Evolutionary conservation across 805 yeast genomes (phyloP).

Genomic region (Kodamaea neixiangensis): DNA sequence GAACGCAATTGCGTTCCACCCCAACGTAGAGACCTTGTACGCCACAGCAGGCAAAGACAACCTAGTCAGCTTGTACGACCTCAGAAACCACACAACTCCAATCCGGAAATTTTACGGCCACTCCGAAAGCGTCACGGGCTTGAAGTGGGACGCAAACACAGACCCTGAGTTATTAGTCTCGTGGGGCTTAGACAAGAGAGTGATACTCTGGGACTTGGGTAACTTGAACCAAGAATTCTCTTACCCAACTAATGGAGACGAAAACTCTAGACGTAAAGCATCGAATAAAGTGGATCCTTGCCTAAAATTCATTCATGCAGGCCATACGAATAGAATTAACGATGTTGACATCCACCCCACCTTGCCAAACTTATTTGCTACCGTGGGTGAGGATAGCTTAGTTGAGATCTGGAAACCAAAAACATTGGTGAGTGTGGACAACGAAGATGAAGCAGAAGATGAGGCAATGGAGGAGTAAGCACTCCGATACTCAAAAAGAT

Average conservation of each 20-base stretch:
- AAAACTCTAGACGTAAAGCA: conserved; percentile 56
- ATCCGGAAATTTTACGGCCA: conserved; percentile 72
- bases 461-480: conserved; percentile 7
- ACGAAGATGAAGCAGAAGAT: conserved; percentile 31
- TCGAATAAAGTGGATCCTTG: conserved; percentile 62
- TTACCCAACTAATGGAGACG: conserved; percentile 31
- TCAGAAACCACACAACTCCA: conserved; percentile 61
- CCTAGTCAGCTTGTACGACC: conserved; percentile 72
- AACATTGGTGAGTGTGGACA: conserved; percentile 42
- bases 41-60: conserved; percentile 82
- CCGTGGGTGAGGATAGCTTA: conserved; percentile 74
- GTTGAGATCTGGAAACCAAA: conserved; percentile 78
- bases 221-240: conserved; percentile 55
- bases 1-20: conserved; percentile 69
- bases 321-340: conserved; percentile 71
- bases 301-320: conserved; percentile 79
- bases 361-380: conserved; percentile 57
- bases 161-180: conserved; percentile 58
- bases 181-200: conserved; percentile 65
- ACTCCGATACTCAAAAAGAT: neutral
- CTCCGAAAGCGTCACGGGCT: conserved; percentile 39
- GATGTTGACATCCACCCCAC: conserved; percentile 70
- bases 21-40: conserved; percentile 51
- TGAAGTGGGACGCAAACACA: conserved; percentile 50
- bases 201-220: conserved; percentile 72